Conservation (phyloP, 2,329 filamentous ascomycete species). For the Podosphaera xanthii region DNA sequence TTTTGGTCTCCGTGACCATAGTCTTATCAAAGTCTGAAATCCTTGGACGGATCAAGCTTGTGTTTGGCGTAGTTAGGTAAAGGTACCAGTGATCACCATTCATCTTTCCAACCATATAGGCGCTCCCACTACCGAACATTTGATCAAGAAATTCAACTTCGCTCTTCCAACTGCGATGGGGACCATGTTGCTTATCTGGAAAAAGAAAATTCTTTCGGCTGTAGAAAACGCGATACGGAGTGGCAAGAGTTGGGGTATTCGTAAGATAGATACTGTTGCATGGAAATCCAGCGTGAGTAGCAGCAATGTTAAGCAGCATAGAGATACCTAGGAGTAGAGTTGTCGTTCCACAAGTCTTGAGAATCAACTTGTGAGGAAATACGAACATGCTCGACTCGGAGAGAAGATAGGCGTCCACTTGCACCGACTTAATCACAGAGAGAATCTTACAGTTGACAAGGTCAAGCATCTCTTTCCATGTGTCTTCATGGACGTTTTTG, state of each 20-base stretch:
- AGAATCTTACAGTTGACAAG: conserved; percentile 97
- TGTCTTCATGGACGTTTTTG: conserved; percentile 63
- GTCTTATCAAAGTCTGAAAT: conserved; percentile 39
- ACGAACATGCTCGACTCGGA: conserved; percentile 99
- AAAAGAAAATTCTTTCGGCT: conserved; percentile 97
- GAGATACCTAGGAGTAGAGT: conserved; percentile 76
- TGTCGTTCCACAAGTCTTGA: conserved; percentile 96
- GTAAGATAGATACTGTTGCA: conserved; percentile 46
- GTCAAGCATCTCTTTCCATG: conserved; percentile 93
- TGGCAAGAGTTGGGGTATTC: conserved; percentile 53
- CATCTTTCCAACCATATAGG: conserved; percentile 99
- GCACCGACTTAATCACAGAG: conserved; percentile 77
- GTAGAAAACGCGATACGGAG: conserved; percentile 91
- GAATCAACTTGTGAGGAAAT: conserved; percentile 95
- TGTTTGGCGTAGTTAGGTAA: conserved; percentile 76
- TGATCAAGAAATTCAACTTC: conserved; percentile 85
- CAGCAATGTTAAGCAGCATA: conserved; percentile 79
- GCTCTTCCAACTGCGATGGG: conserved; percentile 92
- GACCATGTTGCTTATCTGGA: conserved; percentile 78
- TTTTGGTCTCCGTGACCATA: conserved; percentile 14
- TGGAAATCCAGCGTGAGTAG: conserved; percentile 70
- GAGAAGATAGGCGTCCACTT: conserved; percentile 86
- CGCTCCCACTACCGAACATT: conserved; percentile 77
- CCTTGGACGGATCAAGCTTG: conserved; percentile 53
- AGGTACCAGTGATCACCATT: conserved; percentile 99